Evolutionary conservation across 2,329 filamentous ascomycete species (phyloP), one percentile per base, ranked within the genome.

Genomic region (Raffaelea ambrosiae): DNA sequence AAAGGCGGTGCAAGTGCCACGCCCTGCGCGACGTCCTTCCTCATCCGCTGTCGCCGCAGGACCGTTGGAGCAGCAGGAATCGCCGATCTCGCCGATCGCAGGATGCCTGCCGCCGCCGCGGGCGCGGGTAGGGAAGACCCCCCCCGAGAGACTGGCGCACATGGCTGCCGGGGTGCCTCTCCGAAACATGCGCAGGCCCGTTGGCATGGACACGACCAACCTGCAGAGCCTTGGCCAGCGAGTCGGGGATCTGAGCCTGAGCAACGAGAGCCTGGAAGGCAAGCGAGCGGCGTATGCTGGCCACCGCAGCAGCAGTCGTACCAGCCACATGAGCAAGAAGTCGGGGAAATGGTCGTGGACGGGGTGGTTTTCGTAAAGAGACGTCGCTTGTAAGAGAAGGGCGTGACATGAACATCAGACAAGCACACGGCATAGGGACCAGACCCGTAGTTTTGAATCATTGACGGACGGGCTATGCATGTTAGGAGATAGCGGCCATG

Each of bases 291-390:
- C 21, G 22, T 47, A 46, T 21, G 22, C 21, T 18, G 41, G 47
- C 3, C 19, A 29, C 14, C 48, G 53, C 20, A 54, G 42, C 26
- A 43, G 43, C 45, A 53, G 49, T 36, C 47, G 48, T n/a, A 49
- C 49, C 50, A 51, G 52, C 48, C 48, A 35, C 1, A 36, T 48
- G 19, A 56, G 50, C 47, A 53, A 55, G 49, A 48, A 50, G 22
- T 52, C 50, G 11, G 53, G 49, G 11, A 54, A 54, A 40, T 58
- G 56, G 56, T 51, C 52, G n/a, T 58, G 48, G 54, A 43, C 50
- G 23, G 53, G 52, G 3, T 58, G 55, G 56, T 56, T 55, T 46
- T 52, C 44, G 18, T 53, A 22, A 48, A 3, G 13, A 40, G 21
- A 10, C 38, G 20, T 14, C n/a, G n/a, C n/a, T n/a, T n/a, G n/a